Evolutionary conservation across 2,329 filamentous ascomycete genomes (phyloP).

Genomic region (Apiospora phragmitis): DNA sequence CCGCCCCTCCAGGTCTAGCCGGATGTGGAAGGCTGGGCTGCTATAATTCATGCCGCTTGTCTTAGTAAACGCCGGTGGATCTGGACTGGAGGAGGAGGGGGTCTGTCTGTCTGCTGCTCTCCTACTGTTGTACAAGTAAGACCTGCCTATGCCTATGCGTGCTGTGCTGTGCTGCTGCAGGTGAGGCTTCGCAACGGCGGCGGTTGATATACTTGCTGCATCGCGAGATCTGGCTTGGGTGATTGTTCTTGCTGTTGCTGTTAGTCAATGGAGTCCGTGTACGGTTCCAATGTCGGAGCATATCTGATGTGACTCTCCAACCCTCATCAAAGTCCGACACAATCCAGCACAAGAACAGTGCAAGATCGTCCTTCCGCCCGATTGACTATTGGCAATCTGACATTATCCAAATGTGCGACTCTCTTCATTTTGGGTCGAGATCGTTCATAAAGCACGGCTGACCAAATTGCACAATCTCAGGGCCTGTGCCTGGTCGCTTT

Average conservation of each 20-base stretch:
- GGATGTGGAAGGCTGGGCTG: background rate
- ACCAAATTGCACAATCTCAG: conserved; percentile 5
- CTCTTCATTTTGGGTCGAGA: background rate
- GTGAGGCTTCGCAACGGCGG: background rate
- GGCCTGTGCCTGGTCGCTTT: background rate
- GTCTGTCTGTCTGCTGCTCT: background rate
- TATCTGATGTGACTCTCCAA: background rate
- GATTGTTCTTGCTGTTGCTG: background rate
- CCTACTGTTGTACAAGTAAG: background rate
- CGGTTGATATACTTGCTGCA: background rate
- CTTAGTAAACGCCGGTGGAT: background rate
- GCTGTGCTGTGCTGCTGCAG: background rate
- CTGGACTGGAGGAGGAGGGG: background rate
- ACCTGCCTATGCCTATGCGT: background rate
- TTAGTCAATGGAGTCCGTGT: background rate
- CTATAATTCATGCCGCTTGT: background rate
- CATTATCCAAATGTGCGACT: background rate
- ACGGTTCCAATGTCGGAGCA: background rate
- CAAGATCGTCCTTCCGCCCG: background rate
- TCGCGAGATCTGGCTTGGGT: background rate
- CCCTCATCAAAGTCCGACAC: background rate
- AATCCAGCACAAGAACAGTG: background rate
- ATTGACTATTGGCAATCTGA: background rate
- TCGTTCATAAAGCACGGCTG: background rate
- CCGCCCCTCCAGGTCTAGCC: background rate